phyloP scores from a whole-genome alignment of 306 rosid species.

The Quercus agrifolia region DNA sequence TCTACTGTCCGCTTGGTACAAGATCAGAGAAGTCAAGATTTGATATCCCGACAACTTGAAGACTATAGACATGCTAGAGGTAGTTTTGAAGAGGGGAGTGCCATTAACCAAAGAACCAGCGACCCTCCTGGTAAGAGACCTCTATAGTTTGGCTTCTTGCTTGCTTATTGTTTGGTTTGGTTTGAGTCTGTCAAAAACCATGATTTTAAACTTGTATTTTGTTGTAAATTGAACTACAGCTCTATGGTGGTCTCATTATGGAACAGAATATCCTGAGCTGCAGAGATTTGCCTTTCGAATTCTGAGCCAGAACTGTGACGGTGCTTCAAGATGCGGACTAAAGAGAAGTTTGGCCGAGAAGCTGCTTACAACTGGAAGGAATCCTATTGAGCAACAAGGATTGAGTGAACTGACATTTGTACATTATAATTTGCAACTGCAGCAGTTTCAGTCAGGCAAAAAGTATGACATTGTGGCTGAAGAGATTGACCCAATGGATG shows the following conservation, averaged over 20 bases:
- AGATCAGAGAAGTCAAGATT: background rate
- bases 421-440: slow-evolving; percentile 23
- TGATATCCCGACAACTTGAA: slow-evolving; percentile 16
- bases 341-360: slow-evolving; percentile 21
- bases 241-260: slow-evolving; percentile 20
- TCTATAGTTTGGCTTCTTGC: background rate
- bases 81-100: slow-evolving; percentile 7
- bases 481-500: slow-evolving; percentile 19
- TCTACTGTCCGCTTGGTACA: slow-evolving; percentile 16
- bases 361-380: slow-evolving; percentile 17
- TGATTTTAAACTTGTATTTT: background rate
- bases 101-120: background rate
- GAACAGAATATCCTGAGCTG: slow-evolving; percentile 21
- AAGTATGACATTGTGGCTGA: slow-evolving; percentile 1
- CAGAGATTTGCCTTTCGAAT: slow-evolving; percentile 25
- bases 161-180: background rate
- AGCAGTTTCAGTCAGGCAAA: slow-evolving; percentile 7
- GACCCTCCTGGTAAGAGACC: slow-evolving; percentile 14
- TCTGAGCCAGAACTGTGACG: slow-evolving; percentile 26
- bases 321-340: slow-evolving; percentile 19
- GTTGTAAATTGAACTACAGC: slow-evolving; percentile 14
- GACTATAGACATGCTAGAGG: slow-evolving; percentile 12
- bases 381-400: slow-evolving; percentile 16
- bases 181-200: background rate
- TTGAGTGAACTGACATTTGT: slow-evolving; percentile 12